Conservation (phyloP, 2,329 filamentous ascomycete species). For the Metarhizium brunneum region DNA sequence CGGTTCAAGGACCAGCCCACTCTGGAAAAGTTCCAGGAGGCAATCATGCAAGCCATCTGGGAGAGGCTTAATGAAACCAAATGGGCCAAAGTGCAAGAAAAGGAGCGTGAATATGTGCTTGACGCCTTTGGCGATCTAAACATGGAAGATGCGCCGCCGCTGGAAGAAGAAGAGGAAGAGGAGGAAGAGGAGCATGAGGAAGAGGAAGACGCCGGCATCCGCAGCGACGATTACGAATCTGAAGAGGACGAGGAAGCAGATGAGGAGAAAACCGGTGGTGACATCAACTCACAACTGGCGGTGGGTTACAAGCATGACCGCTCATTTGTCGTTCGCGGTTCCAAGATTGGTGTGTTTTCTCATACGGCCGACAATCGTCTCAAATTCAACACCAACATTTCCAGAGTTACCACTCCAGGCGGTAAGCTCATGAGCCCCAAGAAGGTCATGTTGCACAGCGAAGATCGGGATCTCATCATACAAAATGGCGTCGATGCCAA, state of each 20-base stretch:
- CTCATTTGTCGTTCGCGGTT: constrained; percentile 92
- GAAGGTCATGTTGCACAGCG: constrained; percentile 92
- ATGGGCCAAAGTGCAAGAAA: constrained; percentile 87
- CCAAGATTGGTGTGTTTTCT: constrained; percentile 98
- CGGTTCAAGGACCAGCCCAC: constrained; percentile 79
- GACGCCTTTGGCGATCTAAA: constrained; percentile 92
- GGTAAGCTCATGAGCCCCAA: constrained; percentile 87
- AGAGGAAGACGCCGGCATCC: constrained; percentile 55
- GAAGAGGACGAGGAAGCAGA: constrained; percentile 66
- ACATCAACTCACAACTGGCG: constrained; percentile 86
- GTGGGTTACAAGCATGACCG: constrained; percentile 96
- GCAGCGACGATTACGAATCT: constrained; percentile 58
- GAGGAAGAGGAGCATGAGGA: constrained; percentile 52
- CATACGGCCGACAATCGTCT: constrained; percentile 87
- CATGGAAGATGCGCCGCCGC: constrained; percentile 64
- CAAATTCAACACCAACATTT: constrained; percentile 95
- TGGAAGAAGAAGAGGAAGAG: constrained; percentile 41
- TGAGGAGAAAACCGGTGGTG: constrained; percentile 64
- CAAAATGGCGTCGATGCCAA: constrained; percentile 79
- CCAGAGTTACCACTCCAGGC: constrained; percentile 80
- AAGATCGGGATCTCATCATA: constrained; percentile 81
- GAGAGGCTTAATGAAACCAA: constrained; percentile 91
- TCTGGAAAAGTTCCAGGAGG: constrained; percentile 83
- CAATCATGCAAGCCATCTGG: constrained; percentile 92
- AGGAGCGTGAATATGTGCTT: constrained; percentile 87